Evolutionary conservation across 129 eudicot species (phyloP), one percentile per base, ranked within the genome.

Genomic region (Flaveria bidentis): DNA sequence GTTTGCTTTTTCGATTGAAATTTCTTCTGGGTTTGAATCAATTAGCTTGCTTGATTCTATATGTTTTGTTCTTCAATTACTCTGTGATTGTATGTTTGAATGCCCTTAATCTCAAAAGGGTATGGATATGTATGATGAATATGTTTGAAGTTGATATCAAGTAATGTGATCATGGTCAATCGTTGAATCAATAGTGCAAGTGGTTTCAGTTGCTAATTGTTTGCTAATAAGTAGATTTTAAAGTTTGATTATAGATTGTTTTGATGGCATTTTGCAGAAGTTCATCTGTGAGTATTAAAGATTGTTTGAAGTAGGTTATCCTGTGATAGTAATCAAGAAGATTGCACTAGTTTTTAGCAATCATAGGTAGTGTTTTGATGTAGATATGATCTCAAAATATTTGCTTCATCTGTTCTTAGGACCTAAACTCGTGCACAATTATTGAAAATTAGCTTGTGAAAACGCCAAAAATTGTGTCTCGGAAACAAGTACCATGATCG

Each of bases 11-110:
- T 50, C 16, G 5, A 9, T 46, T 22, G 39, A 47, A 23, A 13
- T 69, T 70, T 75, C 15, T 11, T 12, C 5, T 7, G 65, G 56
- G 76, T 26, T 77, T 47, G 61, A 56, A 57, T 69, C 61, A 25
- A 17, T 68, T 45, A 33, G 50, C 23, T 67, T 46, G 50, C 23
- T 67, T 46, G 41, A 70, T 57, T 49, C 49, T n/a, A 17, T 63
- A 51, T 64, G 22, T 64, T 18, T 18, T 63, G 10, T 76, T 66
- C 12, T 50, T 9, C 53, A 65, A 50, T 17, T 18, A 33, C 22
- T 75, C 13, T 71, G 25, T 67, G 17, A 42, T 67, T 18, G 15
- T 18, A 18, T 72, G 76, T 20, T 72, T 72, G 28, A 33, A 17
- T n/a, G 66, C 50, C 30, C 77, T 39, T 20, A 22, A 58, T 60